Evolutionary conservation across 2,329 filamentous ascomycete species (phyloP), one percentile per base, ranked within the genome.

Genomic region (Pyrenochaeta sp.): DNA sequence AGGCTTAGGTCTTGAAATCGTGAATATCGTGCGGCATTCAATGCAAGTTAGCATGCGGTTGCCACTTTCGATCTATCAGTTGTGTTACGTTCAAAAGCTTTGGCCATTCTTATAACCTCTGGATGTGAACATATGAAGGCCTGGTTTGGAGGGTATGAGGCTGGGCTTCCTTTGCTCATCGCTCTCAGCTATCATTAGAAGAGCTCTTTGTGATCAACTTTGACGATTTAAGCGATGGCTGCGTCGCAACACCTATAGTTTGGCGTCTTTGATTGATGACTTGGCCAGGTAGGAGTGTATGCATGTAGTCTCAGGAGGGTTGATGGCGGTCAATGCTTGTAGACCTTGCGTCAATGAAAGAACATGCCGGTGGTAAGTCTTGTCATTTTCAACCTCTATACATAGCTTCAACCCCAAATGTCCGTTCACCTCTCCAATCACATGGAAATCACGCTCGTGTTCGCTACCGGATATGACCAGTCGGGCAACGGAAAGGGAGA

Each of bases 321-420:
- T n/a, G n/a, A n/a, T n/a, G n/a, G n/a, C 23, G n/a, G 27, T 42
- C 3, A 7, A 42, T 18, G 14, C 15, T 7, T 31, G 3, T 2
- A 31, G 12, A n/a, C n/a, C n/a, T n/a, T n/a, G n/a, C n/a, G n/a
- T n/a, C n/a, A n/a, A n/a, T n/a, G n/a, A n/a, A n/a, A n/a, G n/a
- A n/a, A n/a, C n/a, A n/a, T n/a, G n/a, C n/a, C n/a, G n/a, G n/a
- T n/a, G n/a, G n/a, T n/a, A n/a, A n/a, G n/a, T n/a, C 41, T 33
- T 4, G 40, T 18, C 15, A 17, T 18, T 29, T 18, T 37, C 45
- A 30, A 35, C 43, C 43, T 39, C 45, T 31, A 36, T n/a, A 49
- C 35, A 20, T 23, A n/a, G 11, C 37, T 33, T 36, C 33, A 23
- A 42, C 1, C 6, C 20, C 45, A 42, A 52, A 49, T 56, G 7